Conservation (phyloP, 2,329 filamentous ascomycete species). For the Sclerotinia minor region DNA sequence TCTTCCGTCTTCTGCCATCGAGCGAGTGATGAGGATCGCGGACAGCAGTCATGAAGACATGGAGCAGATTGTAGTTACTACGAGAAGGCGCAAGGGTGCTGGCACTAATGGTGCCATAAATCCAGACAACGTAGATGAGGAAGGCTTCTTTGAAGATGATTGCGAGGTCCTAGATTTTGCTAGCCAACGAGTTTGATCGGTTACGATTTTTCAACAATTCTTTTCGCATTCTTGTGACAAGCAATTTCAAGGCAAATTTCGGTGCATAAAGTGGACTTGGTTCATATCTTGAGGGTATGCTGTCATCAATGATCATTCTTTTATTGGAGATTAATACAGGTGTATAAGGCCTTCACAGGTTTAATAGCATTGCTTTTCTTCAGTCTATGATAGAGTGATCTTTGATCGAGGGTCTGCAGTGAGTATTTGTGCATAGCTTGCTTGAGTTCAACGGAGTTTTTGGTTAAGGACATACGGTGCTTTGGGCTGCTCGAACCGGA, state of each 20-base stretch:
- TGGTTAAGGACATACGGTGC: conserved; percentile 1
- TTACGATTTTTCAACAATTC: not conserved
- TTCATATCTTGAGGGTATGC: not conserved
- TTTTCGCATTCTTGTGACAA: not conserved
- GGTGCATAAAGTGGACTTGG: not conserved
- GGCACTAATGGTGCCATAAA: conserved; percentile 44
- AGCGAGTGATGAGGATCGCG: conserved; percentile 58
- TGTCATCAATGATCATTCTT: not conserved
- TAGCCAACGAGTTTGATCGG: conserved; percentile 58
- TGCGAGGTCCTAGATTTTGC: conserved; percentile 91
- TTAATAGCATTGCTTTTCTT: not conserved
- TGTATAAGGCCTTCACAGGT: conserved; percentile 1
- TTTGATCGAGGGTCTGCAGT: not conserved
- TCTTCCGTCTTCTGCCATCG: conserved; percentile 63
- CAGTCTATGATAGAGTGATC: not conserved
- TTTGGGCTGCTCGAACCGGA: conserved; percentile 5
- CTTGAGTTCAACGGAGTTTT: conserved; percentile 19
- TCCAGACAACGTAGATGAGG: conserved; percentile 58
- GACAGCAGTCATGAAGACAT: conserved; percentile 50
- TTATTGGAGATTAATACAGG: not conserved
- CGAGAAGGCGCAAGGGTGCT: conserved; percentile 65
- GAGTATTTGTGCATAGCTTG: conserved; percentile 16
- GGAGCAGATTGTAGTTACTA: conserved; percentile 81
- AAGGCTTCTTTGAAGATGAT: conserved; percentile 88
- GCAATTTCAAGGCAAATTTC: not conserved